Base-by-base conservation (phyloP, 768 basidiomycete genomes). In the Boletus bicolor region DNA sequence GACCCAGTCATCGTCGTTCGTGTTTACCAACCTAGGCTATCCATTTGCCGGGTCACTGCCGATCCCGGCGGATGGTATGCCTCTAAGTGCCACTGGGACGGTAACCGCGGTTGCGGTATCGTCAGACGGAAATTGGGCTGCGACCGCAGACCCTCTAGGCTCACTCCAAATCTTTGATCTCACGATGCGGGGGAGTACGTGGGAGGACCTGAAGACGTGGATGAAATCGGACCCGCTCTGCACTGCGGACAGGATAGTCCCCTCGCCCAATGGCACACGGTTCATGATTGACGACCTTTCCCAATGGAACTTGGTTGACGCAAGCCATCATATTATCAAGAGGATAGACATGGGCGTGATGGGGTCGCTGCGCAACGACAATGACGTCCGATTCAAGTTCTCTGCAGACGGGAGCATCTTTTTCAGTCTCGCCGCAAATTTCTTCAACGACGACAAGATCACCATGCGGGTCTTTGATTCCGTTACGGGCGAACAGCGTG, bases 81-180 rank as follows among this genome's bases (percentile, higher is more conserved):
- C 61, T 19, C 0, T 51, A 17, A 24, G 7, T 7, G 2, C 15
- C 47, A n/a, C 9, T 15, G 10, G 4, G 21, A 11, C 39, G 5
- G 35, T 50, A 2, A 54, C 37, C 21, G 38, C 35, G 3, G 7
- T 62, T 32, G 51, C 64, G 1, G 48, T 70, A n/a, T 69, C 68
- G 3, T 34, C 49, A 0, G 59, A 70, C 51, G 64, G 69, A 1
- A 38, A 32, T 37, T 55, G 57, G 54, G 44, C 63, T 17, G 68
- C 56, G 35, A 58, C 59, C 2, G 49, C 49, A n/a, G 39, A 44
- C 19, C 8, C 14, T 24, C 15, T 21, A 15, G 60, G 56, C 3
- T 43, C 47, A 7, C 39, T 63, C 24, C 17, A 62, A 15, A 55
- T 63, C 21, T 8, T 54, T 3, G 56, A 62, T 15, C 61, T 58